Evolutionary conservation across 371 early-diverging fungal species (phyloP).

Genomic region (Mucor plumbeus): DNA sequence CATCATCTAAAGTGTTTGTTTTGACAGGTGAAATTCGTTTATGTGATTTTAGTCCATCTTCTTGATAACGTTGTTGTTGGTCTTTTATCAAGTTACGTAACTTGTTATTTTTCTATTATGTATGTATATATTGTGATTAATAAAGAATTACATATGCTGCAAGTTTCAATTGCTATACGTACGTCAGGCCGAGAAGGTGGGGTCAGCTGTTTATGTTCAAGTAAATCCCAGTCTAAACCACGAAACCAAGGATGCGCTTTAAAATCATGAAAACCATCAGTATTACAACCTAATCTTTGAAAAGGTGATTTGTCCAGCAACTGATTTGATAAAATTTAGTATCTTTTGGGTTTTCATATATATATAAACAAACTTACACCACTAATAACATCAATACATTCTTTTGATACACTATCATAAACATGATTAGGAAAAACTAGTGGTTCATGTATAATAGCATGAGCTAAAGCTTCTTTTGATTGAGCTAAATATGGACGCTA

Average conservation of each 20-base stretch:
- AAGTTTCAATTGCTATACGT: not conserved
- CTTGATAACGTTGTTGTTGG: conserved; percentile 14
- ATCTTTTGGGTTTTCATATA: not conserved
- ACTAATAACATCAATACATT: conserved; percentile 59
- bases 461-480: conserved; percentile 69
- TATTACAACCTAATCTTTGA: conserved; percentile 59
- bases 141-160: not conserved
- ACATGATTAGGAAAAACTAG: conserved; percentile 64
- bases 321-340: conserved; percentile 28
- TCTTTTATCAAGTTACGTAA: not conserved
- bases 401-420: conserved; percentile 46
- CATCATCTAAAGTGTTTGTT: conserved; percentile 3
- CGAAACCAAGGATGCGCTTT: conserved; percentile 68
- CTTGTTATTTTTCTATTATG: not conserved
- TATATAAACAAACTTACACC: conserved; percentile 24
- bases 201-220: conserved; percentile 54
- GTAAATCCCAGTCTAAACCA: conserved; percentile 62
- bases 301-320: conserved; percentile 63
- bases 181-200: conserved; percentile 45
- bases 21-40: conserved; percentile 23
- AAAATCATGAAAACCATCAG: conserved; percentile 55
- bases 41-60: conserved; percentile 28
- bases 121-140: too few relatives aligned
- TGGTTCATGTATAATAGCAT: conserved; percentile 63
- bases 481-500: conserved; percentile 79